Evolutionary conservation across 495 filamentous ascomycete species (phyloP).

Genomic region (Trichoderma reesei): DNA sequence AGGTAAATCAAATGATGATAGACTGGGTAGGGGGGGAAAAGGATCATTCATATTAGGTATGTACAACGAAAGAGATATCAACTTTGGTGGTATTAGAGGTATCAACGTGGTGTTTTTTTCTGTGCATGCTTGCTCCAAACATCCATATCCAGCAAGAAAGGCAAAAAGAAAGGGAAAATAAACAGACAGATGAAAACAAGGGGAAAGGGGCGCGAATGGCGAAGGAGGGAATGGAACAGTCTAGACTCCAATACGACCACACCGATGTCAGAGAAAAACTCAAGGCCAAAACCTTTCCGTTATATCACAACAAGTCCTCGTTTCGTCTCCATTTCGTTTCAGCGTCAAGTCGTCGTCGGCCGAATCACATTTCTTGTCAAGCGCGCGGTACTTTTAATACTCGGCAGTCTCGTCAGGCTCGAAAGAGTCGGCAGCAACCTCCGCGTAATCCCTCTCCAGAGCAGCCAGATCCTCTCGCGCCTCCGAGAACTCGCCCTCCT

Average conservation of each 20-base stretch:
- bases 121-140: slow-evolving; percentile 1
- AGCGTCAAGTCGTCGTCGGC: too few relatives aligned
- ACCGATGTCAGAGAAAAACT: neutral
- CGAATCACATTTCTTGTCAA: too few relatives aligned
- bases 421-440: slow-evolving; percentile 67
- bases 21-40: too few relatives aligned
- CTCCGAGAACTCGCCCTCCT: slow-evolving; percentile 89
- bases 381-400: too few relatives aligned
- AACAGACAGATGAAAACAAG: neutral
- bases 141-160: neutral
- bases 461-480: slow-evolving; percentile 84
- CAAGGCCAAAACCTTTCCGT: neutral
- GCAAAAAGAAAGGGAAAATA: slow-evolving; percentile 3
- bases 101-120: neutral
- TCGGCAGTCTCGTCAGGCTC: slow-evolving; percentile 58
- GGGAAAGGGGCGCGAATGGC: too few relatives aligned
- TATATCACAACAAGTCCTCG: neutral
- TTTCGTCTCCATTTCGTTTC: too few relatives aligned
- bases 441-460: slow-evolving; percentile 86
- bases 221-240: neutral
- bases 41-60: too few relatives aligned
- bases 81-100: neutral
- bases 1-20: too few relatives aligned
- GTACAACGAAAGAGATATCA: slow-evolving; percentile 7
- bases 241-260: neutral